phyloP scores from a whole-genome alignment of 148 eudicot genomes.

The Limonium bicolor region DNA sequence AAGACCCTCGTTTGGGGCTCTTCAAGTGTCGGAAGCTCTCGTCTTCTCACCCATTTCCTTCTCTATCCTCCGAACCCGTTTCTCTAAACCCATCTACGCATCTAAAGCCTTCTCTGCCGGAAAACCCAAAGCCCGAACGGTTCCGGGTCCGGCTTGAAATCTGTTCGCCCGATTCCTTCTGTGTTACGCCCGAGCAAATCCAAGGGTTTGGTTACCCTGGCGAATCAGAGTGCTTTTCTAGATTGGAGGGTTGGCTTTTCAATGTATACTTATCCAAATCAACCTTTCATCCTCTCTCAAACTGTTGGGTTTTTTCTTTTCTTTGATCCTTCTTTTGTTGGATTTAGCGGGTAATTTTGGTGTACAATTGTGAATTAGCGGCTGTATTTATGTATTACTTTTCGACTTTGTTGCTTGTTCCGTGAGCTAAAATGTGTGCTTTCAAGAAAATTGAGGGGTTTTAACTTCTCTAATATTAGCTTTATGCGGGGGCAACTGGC shows the following conservation, averaged over 20 bases:
- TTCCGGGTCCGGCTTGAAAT: slow-evolving; percentile 69
- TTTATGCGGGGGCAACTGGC: too few species aligned
- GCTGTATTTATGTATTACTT: too few species aligned
- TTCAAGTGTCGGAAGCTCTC: slow-evolving; percentile 57
- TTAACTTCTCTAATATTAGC: too few species aligned
- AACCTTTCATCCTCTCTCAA: not conserved
- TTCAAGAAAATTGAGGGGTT: too few species aligned
- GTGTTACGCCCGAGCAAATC: slow-evolving; percentile 25
- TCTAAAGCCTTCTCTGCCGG: not conserved
- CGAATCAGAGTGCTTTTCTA: slow-evolving; percentile 34
- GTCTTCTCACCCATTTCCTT: not conserved
- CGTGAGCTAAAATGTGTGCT: too few species aligned
- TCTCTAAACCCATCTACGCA: not conserved
- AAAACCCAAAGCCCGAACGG: slow-evolving; percentile 13
- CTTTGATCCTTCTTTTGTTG: not conserved
- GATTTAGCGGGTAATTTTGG: too few species aligned
- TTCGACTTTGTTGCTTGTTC: too few species aligned
- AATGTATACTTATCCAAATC: slow-evolving; percentile 31
- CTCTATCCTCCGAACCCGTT: not conserved
- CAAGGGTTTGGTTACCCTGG: slow-evolving; percentile 49
- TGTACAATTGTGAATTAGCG: too few species aligned
- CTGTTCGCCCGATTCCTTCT: slow-evolving; percentile 75
- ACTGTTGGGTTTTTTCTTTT: not conserved
- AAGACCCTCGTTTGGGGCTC: slow-evolving; percentile 20
- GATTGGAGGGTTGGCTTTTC: slow-evolving; percentile 32